These are phyloP conservation scores for Talaromyces albobiverticillius DNA, from an alignment of 2,329 filamentous ascomycete genomes.

Conservation along the genomic window DNA sequence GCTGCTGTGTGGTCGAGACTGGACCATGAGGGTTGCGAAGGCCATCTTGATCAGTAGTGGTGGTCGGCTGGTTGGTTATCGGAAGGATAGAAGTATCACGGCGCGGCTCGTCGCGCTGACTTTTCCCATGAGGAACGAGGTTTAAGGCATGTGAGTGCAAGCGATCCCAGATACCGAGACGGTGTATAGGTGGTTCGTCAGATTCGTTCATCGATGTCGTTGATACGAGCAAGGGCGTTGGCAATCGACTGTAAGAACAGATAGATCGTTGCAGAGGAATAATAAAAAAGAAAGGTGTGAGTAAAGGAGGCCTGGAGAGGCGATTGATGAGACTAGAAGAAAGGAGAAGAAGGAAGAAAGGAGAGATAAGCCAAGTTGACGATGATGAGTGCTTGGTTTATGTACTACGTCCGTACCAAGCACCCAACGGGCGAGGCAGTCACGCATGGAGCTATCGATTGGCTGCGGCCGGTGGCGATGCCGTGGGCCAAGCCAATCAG, in stretches of 20 bases:
- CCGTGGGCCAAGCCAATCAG: not conserved
- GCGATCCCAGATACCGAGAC: conserved; percentile 48
- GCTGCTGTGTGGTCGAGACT: not conserved
- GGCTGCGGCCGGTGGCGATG: not conserved
- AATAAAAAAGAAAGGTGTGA: not conserved
- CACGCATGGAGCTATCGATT: not conserved
- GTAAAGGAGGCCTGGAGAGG: not conserved
- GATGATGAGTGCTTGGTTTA: not conserved
- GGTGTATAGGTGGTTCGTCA: conserved; percentile 52
- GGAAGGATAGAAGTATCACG: conserved; percentile 17
- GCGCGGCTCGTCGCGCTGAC: conserved; percentile 27
- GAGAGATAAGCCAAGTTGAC: not conserved
- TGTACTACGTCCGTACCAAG: not conserved
- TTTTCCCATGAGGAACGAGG: conserved; percentile 27
- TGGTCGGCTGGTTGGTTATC: conserved; percentile 10
- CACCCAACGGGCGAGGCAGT: no score
- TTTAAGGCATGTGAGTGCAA: conserved; percentile 43
- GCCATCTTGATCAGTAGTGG: not conserved
- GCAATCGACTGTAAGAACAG: not conserved
- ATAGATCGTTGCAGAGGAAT: not conserved
- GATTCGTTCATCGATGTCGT: conserved; percentile 53
- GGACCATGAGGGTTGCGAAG: not conserved
- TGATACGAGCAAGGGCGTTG: not conserved
- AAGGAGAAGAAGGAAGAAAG: not conserved
- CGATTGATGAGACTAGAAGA: no score